Evolutionary conservation across 148 eudicot species (phyloP).

Genomic region (Talinum fruticosum): DNA sequence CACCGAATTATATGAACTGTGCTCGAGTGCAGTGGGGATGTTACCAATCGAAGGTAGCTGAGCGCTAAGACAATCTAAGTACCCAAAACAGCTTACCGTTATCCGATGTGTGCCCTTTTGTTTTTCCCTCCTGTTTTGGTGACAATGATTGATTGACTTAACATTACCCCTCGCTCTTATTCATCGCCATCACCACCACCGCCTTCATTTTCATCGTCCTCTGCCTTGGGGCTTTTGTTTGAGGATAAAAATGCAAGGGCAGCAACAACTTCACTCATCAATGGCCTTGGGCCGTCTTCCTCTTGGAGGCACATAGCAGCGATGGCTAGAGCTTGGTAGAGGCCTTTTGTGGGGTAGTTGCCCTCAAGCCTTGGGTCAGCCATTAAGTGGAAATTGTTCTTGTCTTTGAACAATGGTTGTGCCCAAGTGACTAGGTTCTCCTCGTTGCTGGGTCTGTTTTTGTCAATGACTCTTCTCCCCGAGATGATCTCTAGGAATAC

Average conservation of each 20-base stretch:
- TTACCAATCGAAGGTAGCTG: neutral
- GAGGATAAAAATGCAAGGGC: conserved; percentile 57
- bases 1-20: neutral
- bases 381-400: conserved; percentile 61
- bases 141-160: neutral
- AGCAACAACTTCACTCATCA: conserved; percentile 67
- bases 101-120: conserved; percentile 4
- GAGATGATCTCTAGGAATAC: conserved; percentile 83
- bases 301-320: conserved; percentile 96
- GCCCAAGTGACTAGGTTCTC: conserved; percentile 85
- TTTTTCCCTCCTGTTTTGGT: neutral
- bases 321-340: conserved; percentile 83
- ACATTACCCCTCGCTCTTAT: conserved; percentile 1
- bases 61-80: conserved; percentile 9
- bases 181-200: conserved; percentile 13
- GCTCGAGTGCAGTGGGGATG: neutral
- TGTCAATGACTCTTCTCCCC: conserved; percentile 77
- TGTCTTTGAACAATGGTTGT: conserved; percentile 78
- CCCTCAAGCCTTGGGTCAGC: conserved; percentile 72
- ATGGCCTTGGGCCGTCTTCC: conserved; percentile 63
- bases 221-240: conserved; percentile 18
- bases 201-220: conserved; percentile 18
- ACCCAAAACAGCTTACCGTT: neutral
- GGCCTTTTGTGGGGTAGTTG: conserved; percentile 52
- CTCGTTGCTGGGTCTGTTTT: conserved; percentile 52